phyloP scores from a whole-genome alignment of 495 filamentous ascomycete species.

The Penicillium paradoxum region DNA sequence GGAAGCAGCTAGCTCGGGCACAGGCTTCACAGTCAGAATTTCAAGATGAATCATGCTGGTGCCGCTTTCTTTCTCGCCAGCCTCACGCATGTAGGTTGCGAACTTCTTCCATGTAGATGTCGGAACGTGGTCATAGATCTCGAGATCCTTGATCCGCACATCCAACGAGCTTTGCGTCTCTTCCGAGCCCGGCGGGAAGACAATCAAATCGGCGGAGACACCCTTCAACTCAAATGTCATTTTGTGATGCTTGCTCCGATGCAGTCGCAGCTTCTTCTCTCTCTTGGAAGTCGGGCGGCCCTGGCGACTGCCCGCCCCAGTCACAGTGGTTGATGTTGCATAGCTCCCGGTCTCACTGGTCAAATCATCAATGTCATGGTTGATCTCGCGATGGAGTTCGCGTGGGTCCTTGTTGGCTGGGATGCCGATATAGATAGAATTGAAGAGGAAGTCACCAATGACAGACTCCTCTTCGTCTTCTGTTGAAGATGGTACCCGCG shows the following conservation, averaged over 20 bases:
- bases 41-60: constrained; percentile 88
- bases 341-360: constrained; percentile 85
- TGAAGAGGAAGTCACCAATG: constrained; percentile 94
- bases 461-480: constrained; percentile 76
- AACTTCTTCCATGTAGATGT: constrained; percentile 99
- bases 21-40: constrained; percentile 78
- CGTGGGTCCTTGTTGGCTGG: constrained; percentile 77
- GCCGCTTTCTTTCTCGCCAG: constrained; percentile 74
- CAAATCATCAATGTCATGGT: constrained; percentile 78
- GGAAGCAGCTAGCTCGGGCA: constrained; percentile 76
- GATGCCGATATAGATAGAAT: constrained; percentile 96
- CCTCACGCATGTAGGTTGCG: constrained; percentile 85
- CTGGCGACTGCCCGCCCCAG: constrained; percentile 52
- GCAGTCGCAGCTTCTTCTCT: constrained; percentile 62
- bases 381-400: constrained; percentile 77
- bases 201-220: constrained; percentile 75
- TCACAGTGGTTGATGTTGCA: constrained; percentile 62
- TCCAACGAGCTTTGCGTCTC: constrained; percentile 87
- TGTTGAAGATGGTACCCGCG: constrained; percentile 40
- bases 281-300: constrained; percentile 42
- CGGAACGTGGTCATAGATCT: constrained; percentile 90
- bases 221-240: constrained; percentile 91
- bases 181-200: constrained; percentile 69
- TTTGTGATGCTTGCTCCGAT: constrained; percentile 86
- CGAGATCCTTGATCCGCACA: constrained; percentile 72